A percentile compares a stretch with the other conserved stretches of the same genome.
These are phyloP conservation scores for Nitzschia palea DNA, from an alignment of 108 stramenopile species.

Conservation along the genomic window DNA sequence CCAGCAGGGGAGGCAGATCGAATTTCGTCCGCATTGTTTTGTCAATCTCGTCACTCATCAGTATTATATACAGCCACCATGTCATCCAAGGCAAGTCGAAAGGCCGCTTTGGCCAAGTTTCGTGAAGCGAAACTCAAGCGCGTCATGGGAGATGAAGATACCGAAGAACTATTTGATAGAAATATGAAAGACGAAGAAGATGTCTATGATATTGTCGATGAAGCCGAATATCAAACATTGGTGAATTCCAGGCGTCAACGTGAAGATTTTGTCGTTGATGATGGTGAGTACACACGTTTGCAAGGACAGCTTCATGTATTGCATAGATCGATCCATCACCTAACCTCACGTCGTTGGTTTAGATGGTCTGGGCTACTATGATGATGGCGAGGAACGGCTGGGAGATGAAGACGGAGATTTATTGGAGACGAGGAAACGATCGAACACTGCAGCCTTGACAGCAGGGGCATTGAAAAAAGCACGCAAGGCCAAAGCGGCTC, in stretches of 20 bases:
- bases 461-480: constrained; percentile 69
- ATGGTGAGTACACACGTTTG: constrained; percentile 50
- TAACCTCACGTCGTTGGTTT: constrained; percentile 11
- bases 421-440: constrained; percentile 28
- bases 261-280: constrained; percentile 99
- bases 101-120: constrained; percentile 33
- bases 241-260: constrained; percentile 86
- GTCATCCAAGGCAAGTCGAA: constrained; percentile 24
- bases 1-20: too few relatives aligned
- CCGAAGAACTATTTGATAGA: constrained; percentile 24
- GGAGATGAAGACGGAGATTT: constrained; percentile 54
- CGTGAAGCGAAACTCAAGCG: constrained; percentile 19
- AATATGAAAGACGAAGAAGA: constrained; percentile 64
- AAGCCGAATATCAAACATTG: constrained; percentile 81
- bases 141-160: constrained; percentile 6
- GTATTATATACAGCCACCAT: too few relatives aligned
- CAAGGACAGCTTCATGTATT: neutral
- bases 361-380: constrained; percentile 97
- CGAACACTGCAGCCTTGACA: constrained; percentile 55
- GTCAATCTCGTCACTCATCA: too few relatives aligned
- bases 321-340: neutral
- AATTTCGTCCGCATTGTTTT: too few relatives aligned
- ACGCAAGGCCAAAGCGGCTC: constrained; percentile 45
- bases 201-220: constrained; percentile 88
- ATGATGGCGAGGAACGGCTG: constrained; percentile 96